A percentile compares a stretch with the other conserved stretches of the same genome.
Evolutionary conservation across 768 basidiomycete species (phyloP).

Genomic region (Crassisporium funariophilum): DNA sequence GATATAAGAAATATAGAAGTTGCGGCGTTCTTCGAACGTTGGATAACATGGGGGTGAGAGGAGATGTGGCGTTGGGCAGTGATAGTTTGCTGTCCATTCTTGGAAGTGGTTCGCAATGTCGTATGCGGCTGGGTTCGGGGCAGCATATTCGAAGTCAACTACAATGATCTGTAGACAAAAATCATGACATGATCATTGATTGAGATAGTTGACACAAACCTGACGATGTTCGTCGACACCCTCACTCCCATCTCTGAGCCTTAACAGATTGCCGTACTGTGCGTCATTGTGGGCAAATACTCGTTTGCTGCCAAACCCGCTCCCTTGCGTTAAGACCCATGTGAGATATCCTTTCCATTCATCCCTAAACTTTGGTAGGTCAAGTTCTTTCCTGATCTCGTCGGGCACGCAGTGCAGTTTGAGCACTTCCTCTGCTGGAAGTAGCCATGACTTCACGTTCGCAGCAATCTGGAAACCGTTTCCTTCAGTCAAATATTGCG

Average conservation of each 20-base stretch:
- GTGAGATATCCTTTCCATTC: constrained; percentile 70
- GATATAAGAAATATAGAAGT: constrained; percentile 88
- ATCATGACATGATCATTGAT: neutral
- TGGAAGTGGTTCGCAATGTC: constrained; percentile 98
- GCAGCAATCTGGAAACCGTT: constrained; percentile 60
- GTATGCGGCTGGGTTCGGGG: constrained; percentile 88
- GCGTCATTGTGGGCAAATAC: constrained; percentile 94
- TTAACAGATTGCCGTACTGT: constrained; percentile 92
- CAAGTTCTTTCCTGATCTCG: constrained; percentile 51
- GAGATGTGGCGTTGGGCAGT: constrained; percentile 65
- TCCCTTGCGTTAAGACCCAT: constrained; percentile 69
- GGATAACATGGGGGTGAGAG: constrained; percentile 73
- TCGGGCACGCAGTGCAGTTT: constrained; percentile 53
- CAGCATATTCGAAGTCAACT: constrained; percentile 97
- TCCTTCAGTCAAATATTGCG: constrained; percentile 40
- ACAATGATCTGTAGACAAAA: constrained; percentile 71
- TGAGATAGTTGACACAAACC: constrained; percentile 41
- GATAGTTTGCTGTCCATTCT: constrained; percentile 96
- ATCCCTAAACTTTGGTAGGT: constrained; percentile 61
- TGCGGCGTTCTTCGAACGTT: constrained; percentile 64
- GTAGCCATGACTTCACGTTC: constrained; percentile 74
- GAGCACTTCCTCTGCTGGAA: constrained; percentile 73
- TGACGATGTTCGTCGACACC: constrained; percentile 75
- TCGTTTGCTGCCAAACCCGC: constrained; percentile 58
- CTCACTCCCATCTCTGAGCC: constrained; percentile 58